Percentiles rank a stretch among this genome's conserved stretches.
These are phyloP conservation scores for Botryotinia calthae DNA, from an alignment of 2,329 filamentous ascomycete species.

Conservation along the genomic window DNA sequence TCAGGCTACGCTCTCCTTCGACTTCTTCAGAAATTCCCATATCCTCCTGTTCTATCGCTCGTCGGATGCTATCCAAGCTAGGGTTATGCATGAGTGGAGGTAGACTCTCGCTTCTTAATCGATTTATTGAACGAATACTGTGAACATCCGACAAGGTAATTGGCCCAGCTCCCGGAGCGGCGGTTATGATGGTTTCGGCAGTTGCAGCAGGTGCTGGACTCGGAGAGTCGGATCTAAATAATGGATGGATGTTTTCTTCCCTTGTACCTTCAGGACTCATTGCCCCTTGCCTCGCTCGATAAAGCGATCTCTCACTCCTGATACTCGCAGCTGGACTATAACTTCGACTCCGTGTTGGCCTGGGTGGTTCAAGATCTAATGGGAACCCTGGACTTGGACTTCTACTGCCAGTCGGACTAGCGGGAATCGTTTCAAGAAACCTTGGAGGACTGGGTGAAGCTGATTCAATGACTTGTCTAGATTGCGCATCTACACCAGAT, in stretches of 20 bases:
- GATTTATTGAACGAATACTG: constrained; percentile 50
- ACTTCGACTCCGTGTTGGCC: constrained; percentile 35
- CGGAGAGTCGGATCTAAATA: constrained; percentile 72
- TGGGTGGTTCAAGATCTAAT: constrained; percentile 54
- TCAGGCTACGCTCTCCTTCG: constrained; percentile 49
- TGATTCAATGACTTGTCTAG: constrained; percentile 54
- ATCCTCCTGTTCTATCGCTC: constrained; percentile 35
- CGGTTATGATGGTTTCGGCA: constrained; percentile 68
- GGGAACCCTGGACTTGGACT: constrained; percentile 62
- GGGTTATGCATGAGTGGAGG: constrained; percentile 51
- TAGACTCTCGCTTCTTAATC: constrained; percentile 57
- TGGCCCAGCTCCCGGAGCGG: constrained; percentile 66
- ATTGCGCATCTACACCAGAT: constrained; percentile 62
- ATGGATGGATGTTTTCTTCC: constrained; percentile 72
- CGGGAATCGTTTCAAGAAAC: constrained; percentile 69
- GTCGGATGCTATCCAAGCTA: constrained; percentile 47
- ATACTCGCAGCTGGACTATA: constrained; percentile 34
- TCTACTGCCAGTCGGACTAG: constrained; percentile 61
- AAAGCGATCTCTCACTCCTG: constrained; percentile 24
- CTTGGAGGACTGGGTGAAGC: constrained; percentile 40
- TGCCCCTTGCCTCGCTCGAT: constrained; percentile 19
- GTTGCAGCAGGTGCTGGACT: constrained; percentile 63
- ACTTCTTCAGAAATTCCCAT: constrained; percentile 26
- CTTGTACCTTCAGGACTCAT: constrained; percentile 40
- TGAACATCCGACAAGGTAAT: constrained; percentile 53